These are phyloP conservation scores for Chaetothyriales sp. DNA, from an alignment of 2,329 filamentous ascomycete genomes.

Conservation along the genomic window DNA sequence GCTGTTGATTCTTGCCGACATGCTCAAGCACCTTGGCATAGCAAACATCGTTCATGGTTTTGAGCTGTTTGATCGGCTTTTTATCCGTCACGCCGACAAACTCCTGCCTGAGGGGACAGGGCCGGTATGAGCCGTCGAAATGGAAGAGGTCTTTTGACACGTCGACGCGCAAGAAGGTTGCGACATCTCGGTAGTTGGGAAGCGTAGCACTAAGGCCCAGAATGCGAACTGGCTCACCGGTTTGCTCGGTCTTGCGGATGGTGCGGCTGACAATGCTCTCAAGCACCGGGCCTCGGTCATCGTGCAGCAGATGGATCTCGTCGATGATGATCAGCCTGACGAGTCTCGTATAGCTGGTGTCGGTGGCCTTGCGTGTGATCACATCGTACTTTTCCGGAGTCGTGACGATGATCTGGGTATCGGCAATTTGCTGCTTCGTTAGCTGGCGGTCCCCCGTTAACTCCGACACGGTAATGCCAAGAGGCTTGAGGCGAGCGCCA, in stretches of 20 bases:
- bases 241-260: constrained; percentile 85
- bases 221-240: constrained; percentile 79
- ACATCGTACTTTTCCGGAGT: constrained; percentile 99
- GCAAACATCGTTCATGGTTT: constrained; percentile 98
- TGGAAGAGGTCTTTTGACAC: constrained; percentile 78
- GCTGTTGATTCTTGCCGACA: constrained; percentile 80
- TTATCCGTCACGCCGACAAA: constrained; percentile 96
- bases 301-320: constrained; percentile 93
- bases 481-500: constrained; percentile 76
- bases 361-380: constrained; percentile 93
- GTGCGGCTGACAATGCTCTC: constrained; percentile 95
- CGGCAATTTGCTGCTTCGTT: constrained; percentile 94
- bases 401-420: constrained; percentile 95
- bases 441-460: constrained; percentile 94
- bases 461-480: constrained; percentile 87
- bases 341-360: constrained; percentile 93
- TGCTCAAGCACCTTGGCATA: constrained; percentile 97
- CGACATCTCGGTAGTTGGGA: constrained; percentile 92
- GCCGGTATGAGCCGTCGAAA: constrained; percentile 86
- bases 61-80: constrained; percentile 96
- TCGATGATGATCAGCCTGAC: constrained; percentile 93
- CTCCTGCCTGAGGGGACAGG: constrained; percentile 88
- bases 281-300: constrained; percentile 89
- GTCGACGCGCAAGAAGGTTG: constrained; percentile 86
- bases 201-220: constrained; percentile 88